Percentiles rank a stretch among this genome's conserved stretches.
Evolutionary conservation across 768 basidiomycete genomes (phyloP).

Genomic region (Cyclocybe cylindracea): DNA sequence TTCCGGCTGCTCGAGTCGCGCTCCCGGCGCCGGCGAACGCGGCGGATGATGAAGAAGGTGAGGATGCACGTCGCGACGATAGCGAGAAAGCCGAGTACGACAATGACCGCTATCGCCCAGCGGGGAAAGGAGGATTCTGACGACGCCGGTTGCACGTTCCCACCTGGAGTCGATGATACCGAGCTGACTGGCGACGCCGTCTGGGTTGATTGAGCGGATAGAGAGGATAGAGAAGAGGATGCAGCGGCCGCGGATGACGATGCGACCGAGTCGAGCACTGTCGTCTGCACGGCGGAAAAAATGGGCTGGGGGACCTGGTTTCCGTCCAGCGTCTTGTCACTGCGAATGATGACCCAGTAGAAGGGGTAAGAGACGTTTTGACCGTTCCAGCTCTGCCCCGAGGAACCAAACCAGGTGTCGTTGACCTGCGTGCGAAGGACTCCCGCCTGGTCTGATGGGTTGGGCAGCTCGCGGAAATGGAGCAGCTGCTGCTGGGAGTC

Average conservation of each 20-base stretch:
- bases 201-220: background rate
- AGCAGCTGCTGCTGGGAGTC: conserved; percentile 58
- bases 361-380: conserved; percentile 64
- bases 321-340: conserved; percentile 54
- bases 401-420: conserved; percentile 72
- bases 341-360: conserved; percentile 77
- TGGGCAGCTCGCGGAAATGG: conserved; percentile 38
- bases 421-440: conserved; percentile 55
- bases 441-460: conserved; percentile 59
- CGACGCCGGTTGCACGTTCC: conserved; percentile 45
- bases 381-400: conserved; percentile 50
- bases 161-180: conserved; percentile 22
- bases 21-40: conserved; percentile 55
- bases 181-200: background rate
- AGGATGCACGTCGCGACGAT: conserved; percentile 70
- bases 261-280: conserved; percentile 65
- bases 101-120: conserved; percentile 93
- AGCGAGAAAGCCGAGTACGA: conserved; percentile 82
- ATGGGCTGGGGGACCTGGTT: conserved; percentile 66
- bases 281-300: conserved; percentile 67
- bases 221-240: conserved; percentile 21
- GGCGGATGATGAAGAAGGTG: conserved; percentile 72
- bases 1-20: conserved; percentile 56
- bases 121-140: conserved; percentile 60
- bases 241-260: conserved; percentile 48